phyloP scores from a whole-genome alignment of 2,329 filamentous ascomycete genomes.

The Fusarium sp. region DNA sequence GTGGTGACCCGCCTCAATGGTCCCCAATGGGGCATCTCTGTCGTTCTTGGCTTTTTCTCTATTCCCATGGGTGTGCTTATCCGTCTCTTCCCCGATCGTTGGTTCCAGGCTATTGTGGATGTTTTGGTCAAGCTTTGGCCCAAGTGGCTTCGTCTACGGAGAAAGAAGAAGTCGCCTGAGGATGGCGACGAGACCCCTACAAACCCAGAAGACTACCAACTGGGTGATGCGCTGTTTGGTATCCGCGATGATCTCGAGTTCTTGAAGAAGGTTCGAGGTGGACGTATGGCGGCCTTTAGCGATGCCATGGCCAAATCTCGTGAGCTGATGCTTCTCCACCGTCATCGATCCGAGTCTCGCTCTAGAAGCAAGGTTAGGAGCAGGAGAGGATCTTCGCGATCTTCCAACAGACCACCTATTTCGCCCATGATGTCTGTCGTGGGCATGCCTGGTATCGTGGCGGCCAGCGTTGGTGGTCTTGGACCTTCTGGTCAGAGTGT shows the following conservation, averaged over 20 bases:
- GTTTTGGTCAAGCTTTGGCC: constrained; percentile 27
- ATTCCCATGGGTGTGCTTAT: constrained; percentile 80
- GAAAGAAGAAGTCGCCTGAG: constrained; percentile 33
- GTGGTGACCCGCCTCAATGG: constrained; percentile 71
- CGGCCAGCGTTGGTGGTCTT: constrained; percentile 31
- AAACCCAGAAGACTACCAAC: constrained; percentile 34
- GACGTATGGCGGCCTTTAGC: constrained; percentile 33
- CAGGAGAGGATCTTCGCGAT: constrained; percentile 31
- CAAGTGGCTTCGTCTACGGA: constrained; percentile 24
- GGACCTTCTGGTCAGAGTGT: constrained; percentile 15
- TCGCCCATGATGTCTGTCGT: constrained; percentile 39
- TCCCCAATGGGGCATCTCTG: constrained; percentile 83
- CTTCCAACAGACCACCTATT: constrained; percentile 35
- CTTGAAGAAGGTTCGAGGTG: constrained; percentile 29
- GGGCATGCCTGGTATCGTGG: constrained; percentile 37
- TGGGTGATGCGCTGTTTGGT: constrained; percentile 31
- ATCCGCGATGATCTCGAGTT: constrained; percentile 38
- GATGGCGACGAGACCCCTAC: constrained; percentile 23
- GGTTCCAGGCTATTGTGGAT: constrained; percentile 42
- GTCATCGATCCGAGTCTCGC: constrained; percentile 35
- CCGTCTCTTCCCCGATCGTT: constrained; percentile 78
- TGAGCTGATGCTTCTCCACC: constrained; percentile 32
- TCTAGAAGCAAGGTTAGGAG: constrained; percentile 33
- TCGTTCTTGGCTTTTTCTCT: constrained; percentile 80
- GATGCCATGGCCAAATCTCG: constrained; percentile 33